Evolutionary conservation across 805 yeast genomes (phyloP).

Genomic region (Priceomyces castillae): DNA sequence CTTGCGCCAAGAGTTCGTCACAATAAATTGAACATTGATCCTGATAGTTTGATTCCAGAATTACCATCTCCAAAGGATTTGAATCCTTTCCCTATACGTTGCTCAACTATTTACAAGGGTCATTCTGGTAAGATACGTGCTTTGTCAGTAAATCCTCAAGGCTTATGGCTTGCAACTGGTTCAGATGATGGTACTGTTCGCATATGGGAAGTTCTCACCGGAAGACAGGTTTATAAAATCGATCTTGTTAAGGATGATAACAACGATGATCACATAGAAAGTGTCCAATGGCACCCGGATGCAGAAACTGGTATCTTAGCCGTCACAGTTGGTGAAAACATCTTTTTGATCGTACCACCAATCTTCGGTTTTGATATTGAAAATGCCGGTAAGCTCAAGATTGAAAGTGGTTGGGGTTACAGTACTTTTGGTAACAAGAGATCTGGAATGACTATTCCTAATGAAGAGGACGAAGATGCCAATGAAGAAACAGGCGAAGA

Average conservation of each 20-base stretch:
- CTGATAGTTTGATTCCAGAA: conserved; percentile 93
- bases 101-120: conserved; percentile 81
- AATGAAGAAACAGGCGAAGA: conserved; percentile 20
- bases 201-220: conserved; percentile 95
- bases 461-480: conserved; percentile 39
- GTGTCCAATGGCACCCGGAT: conserved; percentile 89
- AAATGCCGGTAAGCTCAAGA: conserved; percentile 69
- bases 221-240: conserved; percentile 84
- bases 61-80: conserved; percentile 95
- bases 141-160: conserved; percentile 80
- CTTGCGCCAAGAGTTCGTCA: conserved; percentile 95
- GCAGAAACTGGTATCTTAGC: conserved; percentile 73
- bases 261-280: conserved; percentile 73
- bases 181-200: conserved; percentile 95
- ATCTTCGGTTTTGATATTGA: conserved; percentile 86
- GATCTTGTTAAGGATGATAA: conserved; percentile 51
- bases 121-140: conserved; percentile 82
- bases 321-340: conserved; percentile 75
- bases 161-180: conserved; percentile 95
- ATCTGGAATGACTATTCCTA: conserved; percentile 35
- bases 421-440: conserved; percentile 56
- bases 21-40: conserved; percentile 88
- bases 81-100: conserved; percentile 92
- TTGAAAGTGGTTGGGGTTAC: conserved; percentile 92
- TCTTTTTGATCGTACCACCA: conserved; percentile 83